Base-by-base conservation (phyloP, 129 eudicot genomes). In the Erigeron canadensis region DNA sequence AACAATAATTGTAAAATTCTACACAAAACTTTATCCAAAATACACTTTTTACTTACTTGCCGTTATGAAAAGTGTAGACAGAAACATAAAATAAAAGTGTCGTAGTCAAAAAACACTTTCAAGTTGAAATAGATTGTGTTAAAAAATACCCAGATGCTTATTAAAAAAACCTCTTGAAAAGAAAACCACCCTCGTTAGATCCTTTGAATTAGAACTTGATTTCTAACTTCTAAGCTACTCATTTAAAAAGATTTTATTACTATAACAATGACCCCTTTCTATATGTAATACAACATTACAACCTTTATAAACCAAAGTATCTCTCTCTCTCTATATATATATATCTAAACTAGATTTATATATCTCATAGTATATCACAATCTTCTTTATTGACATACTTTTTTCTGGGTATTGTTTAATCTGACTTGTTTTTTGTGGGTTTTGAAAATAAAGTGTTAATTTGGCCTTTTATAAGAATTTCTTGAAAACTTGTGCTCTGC, bases 151-250 rank as follows among this genome's bases (percentile, higher is more conserved):
- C 2, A 28, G 77, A 78, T 78, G 77, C 82, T 71, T 78, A 78
- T 71, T 77, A 43, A 71, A 78, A 6, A 37, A 28, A 28, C 34
- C 48, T n/a, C 78, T 57, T 8, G 69, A 69, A 69, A 70, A 77
- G n/a, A 44, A 71, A 55, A 55, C 66, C 60, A n/a, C 17, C 0
- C 67, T 64, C 61, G 5, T 55, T 69, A 64, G 67, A 64, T 71
- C 77, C 82, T 71, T 78, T 78, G 82, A 54, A 78, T 64, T 70
- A 71, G 73, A 63, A 8, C 82, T 64, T 61, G 11, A 28, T 71
- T 78, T 65, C 67, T 55, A 78, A 71, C 82, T 78, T 78, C 82
- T 54, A 78, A 78, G 82, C 77, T 71, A 71, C 77, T 71, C 72
- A 43, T 70, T 62, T 34, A 61, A 61, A 40, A 77, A 42, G 45